A percentile compares a stretch with the other conserved stretches of the same genome.
Evolutionary conservation across 345 rosid species (phyloP).

Genomic region (Trapa bicornis): DNA sequence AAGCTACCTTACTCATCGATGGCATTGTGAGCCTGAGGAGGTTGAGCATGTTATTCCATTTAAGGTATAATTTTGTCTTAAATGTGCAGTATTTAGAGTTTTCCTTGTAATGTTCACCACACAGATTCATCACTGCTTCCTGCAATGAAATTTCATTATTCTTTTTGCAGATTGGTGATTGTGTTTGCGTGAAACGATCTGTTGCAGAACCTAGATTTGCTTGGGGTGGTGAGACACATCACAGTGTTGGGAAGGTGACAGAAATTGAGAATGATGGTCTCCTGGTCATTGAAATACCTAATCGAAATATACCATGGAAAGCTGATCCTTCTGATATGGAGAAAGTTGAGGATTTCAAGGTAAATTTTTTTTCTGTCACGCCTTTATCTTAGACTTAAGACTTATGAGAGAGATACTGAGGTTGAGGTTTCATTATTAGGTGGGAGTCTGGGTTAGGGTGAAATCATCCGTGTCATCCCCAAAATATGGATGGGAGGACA

Average conservation of each 20-base stretch:
- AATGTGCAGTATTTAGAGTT: not conserved
- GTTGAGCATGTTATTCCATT: constrained; percentile 85
- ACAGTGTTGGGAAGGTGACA: constrained; percentile 83
- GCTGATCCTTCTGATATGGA: constrained; percentile 99
- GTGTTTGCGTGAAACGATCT: constrained; percentile 90
- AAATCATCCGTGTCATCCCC: constrained; percentile 94
- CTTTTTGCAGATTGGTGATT: constrained; percentile 66
- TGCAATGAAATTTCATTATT: not conserved
- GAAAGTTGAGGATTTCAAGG: constrained; percentile 92
- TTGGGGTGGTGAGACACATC: constrained; percentile 99
- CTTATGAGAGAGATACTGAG: not conserved
- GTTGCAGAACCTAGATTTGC: constrained; percentile 98
- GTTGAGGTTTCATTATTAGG: constrained; percentile 30
- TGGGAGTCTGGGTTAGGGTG: constrained; percentile 94
- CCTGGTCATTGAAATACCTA: constrained; percentile 82
- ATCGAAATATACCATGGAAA: constrained; percentile 82
- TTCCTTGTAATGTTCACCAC: too few species aligned
- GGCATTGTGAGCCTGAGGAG: constrained; percentile 99
- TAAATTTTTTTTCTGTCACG: constrained; percentile 15
- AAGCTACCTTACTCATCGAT: constrained; percentile 80
- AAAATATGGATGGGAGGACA: constrained; percentile 94
- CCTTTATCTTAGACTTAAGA: not conserved
- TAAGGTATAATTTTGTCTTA: constrained; percentile 31
- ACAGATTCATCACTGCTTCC: not conserved
- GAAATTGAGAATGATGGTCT: constrained; percentile 97